A percentile compares a stretch with the other conserved stretches of the same genome.
phyloP scores from a whole-genome alignment of 331 rosid species.

The Quercus tomentella region DNA sequence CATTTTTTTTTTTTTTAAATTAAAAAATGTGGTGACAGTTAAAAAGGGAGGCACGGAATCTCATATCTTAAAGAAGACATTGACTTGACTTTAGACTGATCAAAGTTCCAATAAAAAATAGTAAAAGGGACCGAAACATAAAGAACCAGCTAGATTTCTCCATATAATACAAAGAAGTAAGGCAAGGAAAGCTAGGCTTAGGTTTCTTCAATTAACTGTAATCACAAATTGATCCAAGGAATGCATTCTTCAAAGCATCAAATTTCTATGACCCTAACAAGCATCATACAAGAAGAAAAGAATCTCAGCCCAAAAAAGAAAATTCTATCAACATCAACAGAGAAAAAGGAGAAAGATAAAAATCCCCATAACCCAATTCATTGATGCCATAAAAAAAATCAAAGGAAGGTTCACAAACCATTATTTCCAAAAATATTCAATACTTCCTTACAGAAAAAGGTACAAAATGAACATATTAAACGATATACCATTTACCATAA shows the following conservation, averaged over 20 bases:
- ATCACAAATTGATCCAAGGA: conserved; percentile 21
- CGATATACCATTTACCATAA: background rate
- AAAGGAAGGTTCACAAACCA: background rate
- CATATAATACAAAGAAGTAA: conserved; percentile 15
- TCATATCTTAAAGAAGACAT: conserved; percentile 22
- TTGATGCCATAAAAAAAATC: background rate
- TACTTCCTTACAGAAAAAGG: background rate
- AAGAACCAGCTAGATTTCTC: conserved; percentile 16
- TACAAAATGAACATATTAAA: background rate
- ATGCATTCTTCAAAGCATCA: conserved; percentile 31
- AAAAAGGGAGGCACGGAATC: conserved; percentile 29
- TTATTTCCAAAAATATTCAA: background rate
- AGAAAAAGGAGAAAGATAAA: conserved; percentile 14
- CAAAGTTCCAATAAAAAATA: conserved; percentile 24
- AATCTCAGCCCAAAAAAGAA: conserved; percentile 15
- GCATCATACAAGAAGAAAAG: conserved; percentile 28
- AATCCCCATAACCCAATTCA: background rate
- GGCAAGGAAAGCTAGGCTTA: conserved; percentile 22
- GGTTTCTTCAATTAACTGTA: conserved; percentile 34
- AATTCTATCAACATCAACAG: conserved; percentile 8
- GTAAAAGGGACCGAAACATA: background rate
- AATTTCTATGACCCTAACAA: conserved; percentile 29
- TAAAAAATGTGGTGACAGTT: conserved; percentile 30
- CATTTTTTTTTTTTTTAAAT: background rate
- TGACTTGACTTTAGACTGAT: conserved; percentile 28